phyloP scores from a whole-genome alignment of 2,329 filamentous ascomycete genomes.

The Ascochyta lentis region DNA sequence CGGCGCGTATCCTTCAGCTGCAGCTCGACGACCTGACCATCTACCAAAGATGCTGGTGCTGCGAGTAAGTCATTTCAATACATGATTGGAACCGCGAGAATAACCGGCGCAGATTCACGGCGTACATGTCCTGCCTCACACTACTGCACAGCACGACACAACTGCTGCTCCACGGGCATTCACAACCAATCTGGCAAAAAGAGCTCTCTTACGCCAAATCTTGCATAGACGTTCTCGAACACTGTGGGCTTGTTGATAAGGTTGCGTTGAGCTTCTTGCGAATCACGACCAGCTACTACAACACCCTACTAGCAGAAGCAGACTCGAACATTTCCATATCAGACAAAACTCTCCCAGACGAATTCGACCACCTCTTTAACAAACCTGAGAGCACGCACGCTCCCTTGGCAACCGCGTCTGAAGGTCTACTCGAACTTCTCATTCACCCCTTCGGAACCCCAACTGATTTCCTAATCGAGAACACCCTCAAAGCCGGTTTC shows the following conservation, averaged over 20 bases:
- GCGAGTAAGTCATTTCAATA: not conserved
- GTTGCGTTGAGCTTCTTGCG: not conserved
- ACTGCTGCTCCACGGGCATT: not conserved
- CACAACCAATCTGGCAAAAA: not conserved
- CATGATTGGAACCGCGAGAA: not conserved
- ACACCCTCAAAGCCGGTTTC: no score
- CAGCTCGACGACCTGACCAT: not conserved
- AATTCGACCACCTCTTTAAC: not conserved
- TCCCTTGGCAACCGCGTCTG: no score
- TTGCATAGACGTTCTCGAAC: not conserved
- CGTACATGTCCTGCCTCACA: not conserved
- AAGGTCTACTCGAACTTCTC: no score
- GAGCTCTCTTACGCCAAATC: not conserved
- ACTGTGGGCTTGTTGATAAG: not conserved
- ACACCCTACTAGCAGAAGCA: not conserved
- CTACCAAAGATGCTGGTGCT: slow-evolving; percentile 2
- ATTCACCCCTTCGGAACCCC: no score
- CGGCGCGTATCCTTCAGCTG: not conserved
- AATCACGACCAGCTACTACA: not conserved
- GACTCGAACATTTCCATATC: not conserved
- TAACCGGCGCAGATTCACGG: not conserved
- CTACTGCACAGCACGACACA: not conserved
- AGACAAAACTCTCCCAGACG: not conserved
- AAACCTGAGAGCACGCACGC: no score
- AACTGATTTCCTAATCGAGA: no score